Evolutionary conservation across 208 protist species (phyloP).

Genomic region (Crithidia acanthocephali): DNA sequence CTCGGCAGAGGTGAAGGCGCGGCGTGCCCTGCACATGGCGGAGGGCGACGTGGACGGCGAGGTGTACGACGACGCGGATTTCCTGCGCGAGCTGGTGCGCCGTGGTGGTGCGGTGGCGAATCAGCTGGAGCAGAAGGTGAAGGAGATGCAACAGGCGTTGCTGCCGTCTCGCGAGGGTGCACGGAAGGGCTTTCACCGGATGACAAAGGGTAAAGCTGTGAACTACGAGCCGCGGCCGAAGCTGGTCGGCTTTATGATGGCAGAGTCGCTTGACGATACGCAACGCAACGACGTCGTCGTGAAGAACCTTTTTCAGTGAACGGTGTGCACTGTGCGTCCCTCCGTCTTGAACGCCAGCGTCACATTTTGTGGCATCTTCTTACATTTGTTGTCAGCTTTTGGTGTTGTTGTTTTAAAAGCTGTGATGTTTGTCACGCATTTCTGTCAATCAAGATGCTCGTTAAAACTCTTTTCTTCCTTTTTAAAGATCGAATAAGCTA

Average conservation of each 20-base stretch:
- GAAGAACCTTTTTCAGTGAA: constrained; percentile 83
- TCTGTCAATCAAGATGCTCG: neutral
- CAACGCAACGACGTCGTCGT: constrained; percentile 74
- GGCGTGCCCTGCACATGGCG: constrained; percentile 69
- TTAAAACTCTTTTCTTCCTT: neutral
- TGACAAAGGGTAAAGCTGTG: constrained; percentile 84
- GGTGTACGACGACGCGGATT: constrained; percentile 84
- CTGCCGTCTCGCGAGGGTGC: constrained; percentile 37
- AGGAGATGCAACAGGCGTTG: constrained; percentile 38
- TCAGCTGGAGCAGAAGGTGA: constrained; percentile 68
- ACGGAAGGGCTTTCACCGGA: constrained; percentile 74
- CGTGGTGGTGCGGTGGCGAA: constrained; percentile 60
- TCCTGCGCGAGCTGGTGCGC: constrained; percentile 77
- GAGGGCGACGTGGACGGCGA: constrained; percentile 83
- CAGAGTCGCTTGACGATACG: constrained; percentile 57
- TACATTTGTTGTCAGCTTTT: neutral
- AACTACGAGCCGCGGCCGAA: constrained; percentile 84
- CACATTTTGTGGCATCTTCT: neutral
- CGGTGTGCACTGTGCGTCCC: no score
- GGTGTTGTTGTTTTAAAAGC: no score
- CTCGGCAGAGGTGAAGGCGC: constrained; percentile 44
- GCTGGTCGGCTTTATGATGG: constrained; percentile 81
- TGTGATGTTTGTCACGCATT: neutral
- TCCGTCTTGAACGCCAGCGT: no score
- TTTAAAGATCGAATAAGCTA: neutral